Conservation (phyloP, 2,329 filamentous ascomycete species). For the Ophiostoma tasmaniense region DNA sequence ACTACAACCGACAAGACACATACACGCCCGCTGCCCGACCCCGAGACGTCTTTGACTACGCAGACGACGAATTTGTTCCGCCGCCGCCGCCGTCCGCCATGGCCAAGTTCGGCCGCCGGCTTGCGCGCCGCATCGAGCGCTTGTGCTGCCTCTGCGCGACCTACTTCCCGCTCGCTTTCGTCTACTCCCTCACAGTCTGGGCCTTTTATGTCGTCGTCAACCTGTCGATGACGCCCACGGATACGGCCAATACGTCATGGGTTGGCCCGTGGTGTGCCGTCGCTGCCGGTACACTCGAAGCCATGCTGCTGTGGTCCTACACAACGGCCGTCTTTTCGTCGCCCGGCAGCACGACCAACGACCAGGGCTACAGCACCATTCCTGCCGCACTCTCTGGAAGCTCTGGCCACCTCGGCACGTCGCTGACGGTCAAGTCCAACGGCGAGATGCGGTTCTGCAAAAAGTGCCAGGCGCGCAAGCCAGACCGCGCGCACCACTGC, state of each 20-base stretch:
- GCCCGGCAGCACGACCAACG: constrained; percentile 63
- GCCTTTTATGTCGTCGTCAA: constrained; percentile 77
- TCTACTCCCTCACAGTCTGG: constrained; percentile 88
- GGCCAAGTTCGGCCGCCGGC: constrained; percentile 48
- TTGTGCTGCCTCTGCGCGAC: constrained; percentile 70
- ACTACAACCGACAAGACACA: not conserved
- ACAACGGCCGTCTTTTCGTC: constrained; percentile 87
- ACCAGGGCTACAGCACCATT: constrained; percentile 67
- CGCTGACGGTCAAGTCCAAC: constrained; percentile 86
- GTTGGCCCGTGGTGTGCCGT: constrained; percentile 35
- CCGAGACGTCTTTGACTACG: not conserved
- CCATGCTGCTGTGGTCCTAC: constrained; percentile 80
- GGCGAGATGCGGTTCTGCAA: constrained; percentile 89
- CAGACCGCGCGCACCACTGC: constrained; percentile 93
- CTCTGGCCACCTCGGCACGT: constrained; percentile 32
- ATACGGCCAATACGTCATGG: constrained; percentile 27
- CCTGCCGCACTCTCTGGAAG: constrained; percentile 42
- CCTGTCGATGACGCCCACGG: constrained; percentile 53
- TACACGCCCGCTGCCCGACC: not conserved
- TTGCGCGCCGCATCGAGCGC: constrained; percentile 65
- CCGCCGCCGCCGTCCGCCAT: constrained; percentile 16
- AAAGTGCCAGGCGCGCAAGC: constrained; percentile 91
- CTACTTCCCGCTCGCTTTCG: constrained; percentile 82
- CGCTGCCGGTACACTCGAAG: constrained; percentile 62
- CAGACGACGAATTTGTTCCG: not conserved